Percentiles rank a stretch among this genome's conserved stretches.
Evolutionary conservation across 148 eudicot species (phyloP).

Genomic region (Rhododendron simsii): DNA sequence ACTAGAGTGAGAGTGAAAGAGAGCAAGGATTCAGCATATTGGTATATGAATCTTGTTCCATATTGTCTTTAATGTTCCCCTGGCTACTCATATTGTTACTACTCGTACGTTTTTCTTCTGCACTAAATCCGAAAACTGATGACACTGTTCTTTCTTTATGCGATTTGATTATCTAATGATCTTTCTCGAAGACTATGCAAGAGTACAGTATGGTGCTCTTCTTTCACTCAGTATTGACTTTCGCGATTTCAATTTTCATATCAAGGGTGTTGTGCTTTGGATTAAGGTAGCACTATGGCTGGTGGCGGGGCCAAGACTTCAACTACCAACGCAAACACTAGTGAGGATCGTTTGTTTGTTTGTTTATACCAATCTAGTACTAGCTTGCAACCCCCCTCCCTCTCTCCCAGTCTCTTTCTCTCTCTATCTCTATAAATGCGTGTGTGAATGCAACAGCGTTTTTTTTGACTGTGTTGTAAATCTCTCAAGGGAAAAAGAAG

Average conservation of each 20-base stretch:
- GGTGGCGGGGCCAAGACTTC: conserved; percentile 12
- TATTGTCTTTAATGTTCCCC: neutral
- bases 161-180: neutral
- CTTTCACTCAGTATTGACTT: neutral
- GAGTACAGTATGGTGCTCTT: neutral
- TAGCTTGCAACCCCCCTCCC: neutral
- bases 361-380: neutral
- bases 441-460: neutral
- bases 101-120: neutral
- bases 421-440: neutral
- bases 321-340: neutral
- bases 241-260: neutral
- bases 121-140: neutral
- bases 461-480: neutral
- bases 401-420: neutral
- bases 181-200: neutral
- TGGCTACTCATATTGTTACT: neutral
- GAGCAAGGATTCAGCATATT: neutral
- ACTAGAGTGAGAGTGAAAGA: neutral
- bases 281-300: conserved; percentile 14
- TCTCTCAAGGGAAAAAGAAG: conserved; percentile 71
- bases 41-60: neutral
- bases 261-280: neutral
- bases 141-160: neutral
- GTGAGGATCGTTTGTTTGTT: conserved; percentile 15